Percentiles rank a stretch among this genome's conserved stretches.
Conservation (phyloP, 768 basidiomycete species). For the Lactarius hatsudake region DNA sequence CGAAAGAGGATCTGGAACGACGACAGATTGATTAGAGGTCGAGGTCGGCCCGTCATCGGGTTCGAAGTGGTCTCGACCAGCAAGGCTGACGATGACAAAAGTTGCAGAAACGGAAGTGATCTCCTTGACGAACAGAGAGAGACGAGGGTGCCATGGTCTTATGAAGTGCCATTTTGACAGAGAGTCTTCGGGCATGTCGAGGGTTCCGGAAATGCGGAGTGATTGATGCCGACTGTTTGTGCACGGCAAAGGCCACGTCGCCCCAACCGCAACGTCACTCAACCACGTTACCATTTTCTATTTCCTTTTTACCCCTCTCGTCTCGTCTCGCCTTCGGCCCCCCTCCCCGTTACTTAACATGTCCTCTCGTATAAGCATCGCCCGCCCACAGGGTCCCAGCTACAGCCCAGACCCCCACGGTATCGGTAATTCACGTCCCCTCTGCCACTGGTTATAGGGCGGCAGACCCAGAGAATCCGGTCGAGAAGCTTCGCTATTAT, state of each 20-base stretch:
- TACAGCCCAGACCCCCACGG: constrained; percentile 78
- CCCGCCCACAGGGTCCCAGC: constrained; percentile 54
- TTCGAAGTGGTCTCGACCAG: constrained; percentile 35
- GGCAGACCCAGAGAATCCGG: constrained; percentile 76
- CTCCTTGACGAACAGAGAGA: constrained; percentile 72
- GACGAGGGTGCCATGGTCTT: constrained; percentile 70
- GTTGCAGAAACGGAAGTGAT: constrained; percentile 85
- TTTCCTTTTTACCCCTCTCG: neutral
- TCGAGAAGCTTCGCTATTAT: constrained; percentile 70
- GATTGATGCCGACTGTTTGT: neutral
- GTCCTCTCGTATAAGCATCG: constrained; percentile 82
- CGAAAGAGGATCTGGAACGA: constrained; percentile 66
- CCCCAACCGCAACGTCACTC: neutral
- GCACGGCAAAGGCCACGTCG: constrained; percentile 5
- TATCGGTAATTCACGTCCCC: constrained; percentile 66
- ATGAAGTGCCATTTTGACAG: constrained; percentile 60
- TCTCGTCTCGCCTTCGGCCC: neutral
- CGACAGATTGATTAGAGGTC: constrained; percentile 36
- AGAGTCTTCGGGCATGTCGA: neutral
- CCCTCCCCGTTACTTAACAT: constrained; percentile 43
- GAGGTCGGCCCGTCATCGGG: constrained; percentile 34
- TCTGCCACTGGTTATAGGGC: constrained; percentile 67
- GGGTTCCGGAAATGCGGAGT: neutral
- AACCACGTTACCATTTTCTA: neutral
- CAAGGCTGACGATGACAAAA: constrained; percentile 50